Percentiles rank a stretch among this genome's conserved stretches.
phyloP scores from a whole-genome alignment of 805 yeast genomes.

The Candida namnaoensis region DNA sequence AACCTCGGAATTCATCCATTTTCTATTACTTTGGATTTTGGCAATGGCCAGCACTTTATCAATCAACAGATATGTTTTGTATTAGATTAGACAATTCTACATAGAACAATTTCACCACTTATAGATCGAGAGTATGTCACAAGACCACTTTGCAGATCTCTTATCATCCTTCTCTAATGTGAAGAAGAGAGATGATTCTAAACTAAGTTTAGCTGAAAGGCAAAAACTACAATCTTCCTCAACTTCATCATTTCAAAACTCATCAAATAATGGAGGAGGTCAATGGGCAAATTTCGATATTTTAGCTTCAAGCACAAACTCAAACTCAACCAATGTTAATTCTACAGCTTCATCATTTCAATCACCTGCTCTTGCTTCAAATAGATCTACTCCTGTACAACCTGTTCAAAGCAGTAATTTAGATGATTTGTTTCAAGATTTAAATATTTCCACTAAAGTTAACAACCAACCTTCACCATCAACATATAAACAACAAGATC shows the following conservation, averaged over 20 bases:
- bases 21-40: too few species aligned
- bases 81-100: too few species aligned
- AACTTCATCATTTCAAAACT: not conserved
- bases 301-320: conserved; percentile 7
- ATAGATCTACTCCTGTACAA: too few species aligned
- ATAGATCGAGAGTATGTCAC: not conserved
- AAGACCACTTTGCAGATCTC: conserved; percentile 19
- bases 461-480: not conserved
- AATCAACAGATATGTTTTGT: too few species aligned
- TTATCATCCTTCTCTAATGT: conserved; percentile 8
- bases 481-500: conserved; percentile 3
- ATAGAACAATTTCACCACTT: too few species aligned
- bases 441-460: conserved; percentile 4
- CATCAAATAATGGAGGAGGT: conserved; percentile 1
- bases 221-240: conserved; percentile 13
- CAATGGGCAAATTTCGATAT: conserved; percentile 30
- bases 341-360: too few species aligned
- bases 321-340: too few species aligned
- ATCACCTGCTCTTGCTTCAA: too few species aligned
- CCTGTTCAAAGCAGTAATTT: not conserved
- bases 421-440: conserved; percentile 15
- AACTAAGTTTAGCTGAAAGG: conserved; percentile 25
- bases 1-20: too few species aligned
- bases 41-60: too few species aligned
- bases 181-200: conserved; percentile 16